Evolutionary conservation across 2,329 filamentous ascomycete species (phyloP).

Genomic region (Nothophoma quercina): DNA sequence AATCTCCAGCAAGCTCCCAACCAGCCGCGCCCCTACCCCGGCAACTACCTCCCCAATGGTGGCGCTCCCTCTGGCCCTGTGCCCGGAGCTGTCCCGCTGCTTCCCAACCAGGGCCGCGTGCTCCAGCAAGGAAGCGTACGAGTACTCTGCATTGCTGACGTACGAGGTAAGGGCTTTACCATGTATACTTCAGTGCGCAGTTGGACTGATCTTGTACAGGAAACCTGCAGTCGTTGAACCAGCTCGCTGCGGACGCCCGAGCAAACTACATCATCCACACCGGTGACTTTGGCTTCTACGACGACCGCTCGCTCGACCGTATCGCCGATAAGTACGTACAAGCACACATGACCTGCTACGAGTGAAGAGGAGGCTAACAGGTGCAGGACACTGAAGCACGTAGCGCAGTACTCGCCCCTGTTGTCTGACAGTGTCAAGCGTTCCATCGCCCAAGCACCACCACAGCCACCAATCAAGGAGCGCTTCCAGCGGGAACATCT

Average conservation of each 20-base stretch:
- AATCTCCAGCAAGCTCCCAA: constrained; percentile 56
- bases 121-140: constrained; percentile 58
- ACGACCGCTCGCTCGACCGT: constrained; percentile 91
- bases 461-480: constrained; percentile 76
- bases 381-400: constrained; percentile 90
- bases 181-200: accelerated
- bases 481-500: constrained; percentile 83
- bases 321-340: constrained; percentile 92
- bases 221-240: constrained; percentile 93
- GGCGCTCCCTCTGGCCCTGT: constrained; percentile 52
- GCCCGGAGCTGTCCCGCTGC: constrained; percentile 56
- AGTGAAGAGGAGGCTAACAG: constrained; percentile 23
- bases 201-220: constrained; percentile 64
- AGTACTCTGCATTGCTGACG: constrained; percentile 61
- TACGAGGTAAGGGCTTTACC: constrained; percentile 53
- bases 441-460: constrained; percentile 71
- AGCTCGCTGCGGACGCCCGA: constrained; percentile 91
- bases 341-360: background rate
- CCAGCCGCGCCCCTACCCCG: constrained; percentile 60
- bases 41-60: constrained; percentile 58
- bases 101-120: constrained; percentile 62
- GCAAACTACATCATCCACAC: constrained; percentile 99
- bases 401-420: constrained; percentile 96
- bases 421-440: constrained; percentile 78
- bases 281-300: constrained; percentile 98